Evolutionary conservation across 495 filamentous ascomycete genomes (phyloP).

Genomic region (Amniculicola lignicola): DNA sequence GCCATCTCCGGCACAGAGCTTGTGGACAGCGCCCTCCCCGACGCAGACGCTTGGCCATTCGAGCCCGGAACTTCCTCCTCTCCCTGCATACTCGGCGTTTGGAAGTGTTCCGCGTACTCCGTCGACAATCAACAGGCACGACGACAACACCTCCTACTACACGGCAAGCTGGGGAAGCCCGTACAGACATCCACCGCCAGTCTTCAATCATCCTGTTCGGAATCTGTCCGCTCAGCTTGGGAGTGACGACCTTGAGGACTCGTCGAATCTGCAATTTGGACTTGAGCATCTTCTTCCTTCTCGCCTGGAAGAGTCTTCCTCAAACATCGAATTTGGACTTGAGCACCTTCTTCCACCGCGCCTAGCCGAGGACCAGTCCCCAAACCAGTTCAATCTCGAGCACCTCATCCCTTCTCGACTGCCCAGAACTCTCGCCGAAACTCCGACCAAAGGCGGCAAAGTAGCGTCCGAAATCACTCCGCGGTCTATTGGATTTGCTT

Average conservation of each 20-base stretch:
- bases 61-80: constrained; percentile 36
- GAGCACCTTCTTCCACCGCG: constrained; percentile 34
- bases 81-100: constrained; percentile 27
- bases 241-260: constrained; percentile 40
- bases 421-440: constrained; percentile 15
- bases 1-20: constrained; percentile 35
- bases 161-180: constrained; percentile 46
- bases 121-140: constrained; percentile 26
- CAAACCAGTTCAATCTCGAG: constrained; percentile 34
- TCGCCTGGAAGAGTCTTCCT: constrained; percentile 32
- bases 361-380: constrained; percentile 25
- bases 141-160: constrained; percentile 37
- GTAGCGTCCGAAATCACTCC: constrained; percentile 14
- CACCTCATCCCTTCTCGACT: constrained; percentile 41
- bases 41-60: constrained; percentile 36
- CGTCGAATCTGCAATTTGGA: constrained; percentile 38
- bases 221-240: constrained; percentile 9
- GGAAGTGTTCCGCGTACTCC: constrained; percentile 29
- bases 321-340: constrained; percentile 35
- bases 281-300: constrained; percentile 37
- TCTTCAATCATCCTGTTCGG: constrained; percentile 26
- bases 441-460: constrained; percentile 20
- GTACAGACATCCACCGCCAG: constrained; percentile 36
- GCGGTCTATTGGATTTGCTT: not conserved
- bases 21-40: constrained; percentile 34